Base-by-base conservation (phyloP, 352 stramenopile species). In the Phytophthora megakarya region DNA sequence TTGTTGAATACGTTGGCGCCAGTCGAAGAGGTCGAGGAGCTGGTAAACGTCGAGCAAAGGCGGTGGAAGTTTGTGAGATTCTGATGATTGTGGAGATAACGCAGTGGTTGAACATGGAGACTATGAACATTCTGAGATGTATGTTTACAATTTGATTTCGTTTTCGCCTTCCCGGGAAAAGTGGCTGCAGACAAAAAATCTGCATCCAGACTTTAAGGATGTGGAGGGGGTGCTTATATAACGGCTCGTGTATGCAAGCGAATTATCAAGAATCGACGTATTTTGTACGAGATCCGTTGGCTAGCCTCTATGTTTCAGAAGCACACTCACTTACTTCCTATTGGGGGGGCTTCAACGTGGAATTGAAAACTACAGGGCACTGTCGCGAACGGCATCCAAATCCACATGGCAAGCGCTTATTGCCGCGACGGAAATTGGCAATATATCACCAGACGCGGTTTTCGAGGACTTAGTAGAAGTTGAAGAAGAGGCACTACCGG, bases 251-350 rank as follows among this genome's bases (percentile, higher is more conserved):
- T 49, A 11, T 37, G 43, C 23, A 19, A 26, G 6, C 15, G 28
- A 23, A 18, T 39, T 30, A 30, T 39, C 2, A 26, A 40, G 13
- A 23, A 28, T 7, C 22, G 28, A 42, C 10, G 21, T 26, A 3
- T 28, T 39, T 18, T 59, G 2, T 51, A 60, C 12, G 40, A 60
- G 28, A 18, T 60, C 25, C 51, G 53, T n/a, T 61, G 53, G 53
- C 12, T 61, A 11, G 42, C 52, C 11, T 53, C 11, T 2, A 37
- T 61, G 30, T 46, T 53, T 42, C 43, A 47, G 11, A 50, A 60
- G 10, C 39, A 60, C 18, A 25, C 28, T 11, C 39, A 51, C 51
- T 35, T 26, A 11, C 15, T 51, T 30, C 19, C 39, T 22, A 42
- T 55, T 18, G 54, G 54, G 5, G 12, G 47, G 28, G 28, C 33